phyloP scores from a whole-genome alignment of 495 filamentous ascomycete genomes.

The Usnea hakonensis region DNA sequence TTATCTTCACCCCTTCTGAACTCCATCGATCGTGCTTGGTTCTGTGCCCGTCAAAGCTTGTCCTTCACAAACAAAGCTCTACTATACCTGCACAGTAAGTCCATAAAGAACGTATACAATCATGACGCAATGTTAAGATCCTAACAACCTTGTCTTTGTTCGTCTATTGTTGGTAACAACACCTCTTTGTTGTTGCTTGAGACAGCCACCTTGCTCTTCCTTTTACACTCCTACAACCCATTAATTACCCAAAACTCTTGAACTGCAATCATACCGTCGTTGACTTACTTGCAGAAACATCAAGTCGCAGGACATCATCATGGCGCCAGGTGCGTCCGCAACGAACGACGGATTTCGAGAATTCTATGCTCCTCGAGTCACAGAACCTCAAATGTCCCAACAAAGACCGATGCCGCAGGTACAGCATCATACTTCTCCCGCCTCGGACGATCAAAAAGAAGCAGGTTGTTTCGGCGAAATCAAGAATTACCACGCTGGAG shows the following conservation, averaged over 20 bases:
- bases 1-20: background rate
- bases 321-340: slow-evolving; percentile 2
- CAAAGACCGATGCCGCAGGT: background rate
- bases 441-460: background rate
- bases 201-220: background rate
- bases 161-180: slow-evolving; percentile 4
- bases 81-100: slow-evolving; percentile 1
- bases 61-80: background rate
- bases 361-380: slow-evolving; percentile 1
- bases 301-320: background rate
- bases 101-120: background rate
- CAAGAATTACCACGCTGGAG: slow-evolving; percentile 3
- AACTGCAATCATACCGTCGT: background rate
- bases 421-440: background rate
- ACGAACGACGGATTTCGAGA: background rate
- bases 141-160: slow-evolving; percentile 6
- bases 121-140: background rate
- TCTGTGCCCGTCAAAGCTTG: background rate
- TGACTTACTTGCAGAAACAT: background rate
- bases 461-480: background rate
- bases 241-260: background rate
- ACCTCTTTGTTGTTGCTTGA: background rate
- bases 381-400: background rate
- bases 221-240: background rate
- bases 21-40: background rate